Conservation (phyloP, 139 green algal species). For the Coccomyxa sp. region DNA sequence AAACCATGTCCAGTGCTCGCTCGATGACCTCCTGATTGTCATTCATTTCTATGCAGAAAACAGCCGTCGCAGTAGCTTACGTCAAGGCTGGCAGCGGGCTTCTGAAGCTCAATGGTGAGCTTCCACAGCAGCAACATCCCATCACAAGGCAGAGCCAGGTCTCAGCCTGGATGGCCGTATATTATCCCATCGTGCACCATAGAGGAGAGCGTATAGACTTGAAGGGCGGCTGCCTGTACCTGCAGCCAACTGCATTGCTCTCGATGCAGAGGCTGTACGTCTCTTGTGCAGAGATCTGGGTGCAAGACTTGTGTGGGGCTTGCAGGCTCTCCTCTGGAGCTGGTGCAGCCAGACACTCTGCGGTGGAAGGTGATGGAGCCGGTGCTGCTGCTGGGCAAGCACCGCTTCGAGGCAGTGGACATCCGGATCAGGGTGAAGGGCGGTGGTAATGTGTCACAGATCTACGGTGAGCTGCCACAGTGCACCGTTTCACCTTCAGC, state of each 20-base stretch:
- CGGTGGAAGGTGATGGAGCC: conserved; percentile 96
- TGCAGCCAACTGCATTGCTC: background rate
- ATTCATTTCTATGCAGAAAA: conserved; percentile 82
- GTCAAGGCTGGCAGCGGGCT: conserved; percentile 91
- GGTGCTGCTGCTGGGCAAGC: conserved; percentile 89
- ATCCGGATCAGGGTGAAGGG: conserved; percentile 96
- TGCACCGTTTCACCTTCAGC: background rate
- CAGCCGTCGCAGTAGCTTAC: conserved; percentile 92
- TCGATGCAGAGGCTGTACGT: background rate
- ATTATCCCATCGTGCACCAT: no score
- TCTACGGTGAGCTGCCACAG: conserved; percentile 61
- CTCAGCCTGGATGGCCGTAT: no score
- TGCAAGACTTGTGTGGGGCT: background rate
- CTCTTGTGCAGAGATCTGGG: background rate
- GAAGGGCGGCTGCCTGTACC: no score
- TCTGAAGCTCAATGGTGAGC: conserved; percentile 92
- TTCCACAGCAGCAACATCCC: no score
- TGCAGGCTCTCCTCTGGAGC: conserved; percentile 86
- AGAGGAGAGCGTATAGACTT: no score
- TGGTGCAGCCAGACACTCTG: conserved; percentile 93
- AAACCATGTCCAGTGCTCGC: no score
- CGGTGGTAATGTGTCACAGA: conserved; percentile 94
- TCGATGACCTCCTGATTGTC: no score
- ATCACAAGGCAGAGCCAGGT: no score
- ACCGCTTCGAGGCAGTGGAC: conserved; percentile 91